Evolutionary conservation across 2,329 filamentous ascomycete genomes (phyloP).

Genomic region (Teratosphaeria nubilosa): DNA sequence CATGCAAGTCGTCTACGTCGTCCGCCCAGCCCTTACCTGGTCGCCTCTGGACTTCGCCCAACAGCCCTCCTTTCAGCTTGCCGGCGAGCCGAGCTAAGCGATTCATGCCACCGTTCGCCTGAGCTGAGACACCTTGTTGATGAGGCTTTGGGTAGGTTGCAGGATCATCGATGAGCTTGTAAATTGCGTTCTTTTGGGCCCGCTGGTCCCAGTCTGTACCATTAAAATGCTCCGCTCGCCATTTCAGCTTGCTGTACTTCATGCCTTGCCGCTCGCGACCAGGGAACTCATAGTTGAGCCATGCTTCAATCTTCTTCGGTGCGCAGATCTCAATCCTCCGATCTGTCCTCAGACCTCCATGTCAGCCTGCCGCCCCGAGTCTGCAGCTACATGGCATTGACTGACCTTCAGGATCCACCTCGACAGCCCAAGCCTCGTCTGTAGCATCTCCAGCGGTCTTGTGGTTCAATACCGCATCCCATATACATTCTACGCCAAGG

Average conservation of each 20-base stretch:
- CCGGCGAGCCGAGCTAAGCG: slow-evolving; percentile 15
- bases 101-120: slow-evolving; percentile 3
- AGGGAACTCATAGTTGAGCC: slow-evolving; percentile 57
- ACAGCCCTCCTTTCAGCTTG: slow-evolving; percentile 3
- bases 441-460: slow-evolving; percentile 58
- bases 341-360: slow-evolving; percentile 27
- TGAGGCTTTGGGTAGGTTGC: slow-evolving; percentile 17
- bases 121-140: slow-evolving; percentile 3
- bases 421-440: slow-evolving; percentile 52
- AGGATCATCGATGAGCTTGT: slow-evolving; percentile 47
- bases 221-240: slow-evolving; percentile 57
- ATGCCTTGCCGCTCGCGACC: slow-evolving; percentile 41
- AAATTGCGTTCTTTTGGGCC: slow-evolving; percentile 50
- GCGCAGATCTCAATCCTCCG: slow-evolving; percentile 45
- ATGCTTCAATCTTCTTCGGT: slow-evolving; percentile 54
- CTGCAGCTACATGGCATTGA: background rate
- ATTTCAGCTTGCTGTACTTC: slow-evolving; percentile 52
- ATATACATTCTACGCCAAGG: slow-evolving; percentile 49
- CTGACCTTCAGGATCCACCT: slow-evolving; percentile 44
- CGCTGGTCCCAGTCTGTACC: slow-evolving; percentile 57
- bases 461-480: slow-evolving; percentile 64
- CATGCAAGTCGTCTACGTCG: slow-evolving; percentile 52
- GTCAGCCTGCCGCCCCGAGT: background rate
- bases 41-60: slow-evolving; percentile 5
- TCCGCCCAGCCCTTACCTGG: slow-evolving; percentile 53